Conservation (phyloP, 345 rosid genomes). For the Murraya paniculata region DNA sequence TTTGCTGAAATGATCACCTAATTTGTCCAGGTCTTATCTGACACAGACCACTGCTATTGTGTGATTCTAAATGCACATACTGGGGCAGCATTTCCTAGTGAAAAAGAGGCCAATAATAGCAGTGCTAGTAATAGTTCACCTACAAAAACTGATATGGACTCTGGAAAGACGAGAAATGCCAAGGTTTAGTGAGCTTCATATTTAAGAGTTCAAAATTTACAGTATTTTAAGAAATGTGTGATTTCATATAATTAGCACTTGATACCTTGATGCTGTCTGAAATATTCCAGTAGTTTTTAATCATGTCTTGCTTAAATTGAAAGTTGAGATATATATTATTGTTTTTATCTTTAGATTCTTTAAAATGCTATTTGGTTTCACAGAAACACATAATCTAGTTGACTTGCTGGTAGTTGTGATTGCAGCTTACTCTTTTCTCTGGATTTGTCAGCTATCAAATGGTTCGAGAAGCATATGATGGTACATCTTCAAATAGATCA, state of each 20-base stretch:
- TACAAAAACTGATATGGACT: constrained; percentile 25
- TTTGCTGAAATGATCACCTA: constrained; percentile 5
- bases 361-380: neutral
- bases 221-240: neutral
- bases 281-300: neutral
- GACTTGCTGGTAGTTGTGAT: constrained; percentile 28
- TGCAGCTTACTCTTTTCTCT: constrained; percentile 96
- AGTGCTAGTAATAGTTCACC: constrained; percentile 41
- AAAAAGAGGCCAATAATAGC: constrained; percentile 40
- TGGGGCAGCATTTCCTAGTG: constrained; percentile 91
- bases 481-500: constrained; percentile 31
- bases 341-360: neutral
- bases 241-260: neutral
- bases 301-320: neutral
- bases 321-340: neutral
- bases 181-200: constrained; percentile 46
- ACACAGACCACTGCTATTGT: constrained; percentile 85
- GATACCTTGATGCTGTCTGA: neutral
- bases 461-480: constrained; percentile 98
- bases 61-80: constrained; percentile 91
- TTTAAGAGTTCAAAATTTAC: neutral
- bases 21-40: constrained; percentile 72
- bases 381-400: constrained; percentile 1
- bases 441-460: constrained; percentile 98
- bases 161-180: constrained; percentile 46